A percentile compares a stretch with the other conserved stretches of the same genome.
phyloP scores from a whole-genome alignment of 2,329 filamentous ascomycete genomes.

The Fusarium marasasianum region DNA sequence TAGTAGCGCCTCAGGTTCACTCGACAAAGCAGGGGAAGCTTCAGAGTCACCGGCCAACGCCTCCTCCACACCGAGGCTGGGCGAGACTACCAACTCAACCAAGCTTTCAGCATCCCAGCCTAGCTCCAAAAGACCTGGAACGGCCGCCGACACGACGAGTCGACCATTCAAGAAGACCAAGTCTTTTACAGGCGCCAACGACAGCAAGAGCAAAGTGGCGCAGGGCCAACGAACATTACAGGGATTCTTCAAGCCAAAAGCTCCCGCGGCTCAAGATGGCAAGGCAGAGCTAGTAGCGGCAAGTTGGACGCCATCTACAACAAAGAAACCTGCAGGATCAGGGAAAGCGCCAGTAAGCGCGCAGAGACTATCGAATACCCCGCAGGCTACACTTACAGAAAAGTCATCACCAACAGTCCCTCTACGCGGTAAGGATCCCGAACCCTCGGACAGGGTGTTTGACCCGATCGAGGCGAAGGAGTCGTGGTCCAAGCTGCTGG shows the following conservation, averaged over 20 bases:
- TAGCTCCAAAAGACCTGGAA: slow-evolving; percentile 29
- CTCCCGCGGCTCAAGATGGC: slow-evolving; percentile 13
- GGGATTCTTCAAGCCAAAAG: slow-evolving; percentile 77
- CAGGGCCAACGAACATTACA: slow-evolving; percentile 68
- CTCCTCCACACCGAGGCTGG: background rate
- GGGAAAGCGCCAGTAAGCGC: background rate
- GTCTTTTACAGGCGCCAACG: slow-evolving; percentile 29
- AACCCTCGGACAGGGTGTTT: slow-evolving; percentile 56
- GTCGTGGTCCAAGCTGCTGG: slow-evolving; percentile 86
- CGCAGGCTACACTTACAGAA: background rate
- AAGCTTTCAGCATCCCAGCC: background rate
- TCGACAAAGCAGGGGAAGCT: background rate
- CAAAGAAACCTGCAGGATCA: slow-evolving; percentile 20
- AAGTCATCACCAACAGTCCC: background rate
- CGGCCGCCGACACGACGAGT: slow-evolving; percentile 2
- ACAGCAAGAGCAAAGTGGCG: slow-evolving; percentile 46
- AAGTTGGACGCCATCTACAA: slow-evolving; percentile 19
- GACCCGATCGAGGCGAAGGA: slow-evolving; percentile 80
- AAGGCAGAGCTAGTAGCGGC: slow-evolving; percentile 1
- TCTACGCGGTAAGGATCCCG: slow-evolving; percentile 7
- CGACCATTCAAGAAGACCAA: slow-evolving; percentile 43
- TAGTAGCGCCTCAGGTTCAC: background rate
- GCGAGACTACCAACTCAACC: background rate
- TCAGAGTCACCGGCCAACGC: background rate
- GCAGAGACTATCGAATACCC: background rate